These are phyloP conservation scores for Allium cepa DNA, from an alignment of 106 monocot genomes.

Conservation along the genomic window DNA sequence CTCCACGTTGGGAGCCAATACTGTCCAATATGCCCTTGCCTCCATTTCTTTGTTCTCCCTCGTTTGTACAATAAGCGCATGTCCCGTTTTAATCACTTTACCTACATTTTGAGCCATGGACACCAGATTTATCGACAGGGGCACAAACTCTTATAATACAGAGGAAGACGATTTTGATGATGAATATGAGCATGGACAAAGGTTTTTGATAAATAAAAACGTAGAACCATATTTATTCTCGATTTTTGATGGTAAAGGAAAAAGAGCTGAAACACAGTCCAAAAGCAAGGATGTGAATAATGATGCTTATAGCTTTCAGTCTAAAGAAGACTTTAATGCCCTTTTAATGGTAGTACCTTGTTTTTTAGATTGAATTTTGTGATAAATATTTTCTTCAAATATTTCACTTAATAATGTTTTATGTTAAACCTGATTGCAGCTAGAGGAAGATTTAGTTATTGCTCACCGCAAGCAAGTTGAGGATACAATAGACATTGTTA, in stretches of 20 bases:
- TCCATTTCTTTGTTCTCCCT: slow-evolving; percentile 44
- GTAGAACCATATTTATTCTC: slow-evolving; percentile 18
- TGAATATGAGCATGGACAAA: neutral
- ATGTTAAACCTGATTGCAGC: slow-evolving; percentile 29
- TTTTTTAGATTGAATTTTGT: neutral
- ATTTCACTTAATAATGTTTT: neutral
- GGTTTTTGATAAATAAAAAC: slow-evolving; percentile 35
- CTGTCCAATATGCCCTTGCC: slow-evolving; percentile 69
- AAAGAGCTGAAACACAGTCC: slow-evolving; percentile 14
- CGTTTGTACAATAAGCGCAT: neutral
- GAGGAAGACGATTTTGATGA: slow-evolving; percentile 39
- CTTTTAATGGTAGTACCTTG: slow-evolving; percentile 52
- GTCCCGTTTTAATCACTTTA: slow-evolving; percentile 25
- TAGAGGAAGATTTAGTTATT: slow-evolving; percentile 86
- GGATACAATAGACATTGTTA: slow-evolving; percentile 80
- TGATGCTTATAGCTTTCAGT: slow-evolving; percentile 21
- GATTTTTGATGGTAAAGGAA: slow-evolving; percentile 24
- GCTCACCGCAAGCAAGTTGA: slow-evolving; percentile 86
- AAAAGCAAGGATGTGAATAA: slow-evolving; percentile 32
- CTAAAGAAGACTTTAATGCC: slow-evolving; percentile 65
- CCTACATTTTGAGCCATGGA: slow-evolving; percentile 16
- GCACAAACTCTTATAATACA: slow-evolving; percentile 10
- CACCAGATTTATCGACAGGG: slow-evolving; percentile 25
- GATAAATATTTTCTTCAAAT: neutral
- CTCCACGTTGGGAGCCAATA: slow-evolving; percentile 82